phyloP scores from a whole-genome alignment of 225 moss, liverwort and hornwort genomes.

The Thuidium tamariscinum region DNA sequence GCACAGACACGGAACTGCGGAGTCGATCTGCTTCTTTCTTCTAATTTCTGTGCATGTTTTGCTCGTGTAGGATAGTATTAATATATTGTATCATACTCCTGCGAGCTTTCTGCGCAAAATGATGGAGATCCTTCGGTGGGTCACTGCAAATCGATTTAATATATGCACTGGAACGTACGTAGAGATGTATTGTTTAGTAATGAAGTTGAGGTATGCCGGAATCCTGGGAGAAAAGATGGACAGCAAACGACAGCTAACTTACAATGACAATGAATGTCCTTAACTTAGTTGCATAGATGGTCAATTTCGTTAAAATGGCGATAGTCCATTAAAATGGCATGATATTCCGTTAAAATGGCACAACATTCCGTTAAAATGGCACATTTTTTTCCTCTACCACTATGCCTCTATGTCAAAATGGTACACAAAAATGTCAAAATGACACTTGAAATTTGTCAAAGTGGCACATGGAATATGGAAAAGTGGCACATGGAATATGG shows the following conservation, averaged over 20 bases:
- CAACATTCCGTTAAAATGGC: too few species aligned
- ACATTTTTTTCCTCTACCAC: too few species aligned
- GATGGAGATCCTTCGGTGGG: background rate
- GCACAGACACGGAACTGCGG: background rate
- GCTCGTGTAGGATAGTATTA: background rate
- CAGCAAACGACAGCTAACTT: background rate
- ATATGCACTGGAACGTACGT: background rate
- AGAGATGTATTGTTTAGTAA: background rate
- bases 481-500: too few species aligned
- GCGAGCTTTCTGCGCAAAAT: background rate
- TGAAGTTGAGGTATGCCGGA: background rate
- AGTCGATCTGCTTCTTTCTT: background rate
- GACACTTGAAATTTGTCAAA: too few species aligned
- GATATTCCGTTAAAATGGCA: too few species aligned
- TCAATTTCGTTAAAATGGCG: too few species aligned
- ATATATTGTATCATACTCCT: too few species aligned
- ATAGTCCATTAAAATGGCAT: too few species aligned
- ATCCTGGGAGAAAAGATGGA: background rate
- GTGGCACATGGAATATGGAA: too few species aligned
- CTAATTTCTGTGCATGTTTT: background rate
- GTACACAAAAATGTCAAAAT: too few species aligned
- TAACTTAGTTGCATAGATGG: background rate
- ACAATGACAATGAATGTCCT: background rate
- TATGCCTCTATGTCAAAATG: too few species aligned
- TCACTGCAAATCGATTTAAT: too few species aligned